Percentiles rank a stretch among this genome's conserved stretches.
Conservation (phyloP, 352 stramenopile species). For the Halophytophthora polymorphica region DNA sequence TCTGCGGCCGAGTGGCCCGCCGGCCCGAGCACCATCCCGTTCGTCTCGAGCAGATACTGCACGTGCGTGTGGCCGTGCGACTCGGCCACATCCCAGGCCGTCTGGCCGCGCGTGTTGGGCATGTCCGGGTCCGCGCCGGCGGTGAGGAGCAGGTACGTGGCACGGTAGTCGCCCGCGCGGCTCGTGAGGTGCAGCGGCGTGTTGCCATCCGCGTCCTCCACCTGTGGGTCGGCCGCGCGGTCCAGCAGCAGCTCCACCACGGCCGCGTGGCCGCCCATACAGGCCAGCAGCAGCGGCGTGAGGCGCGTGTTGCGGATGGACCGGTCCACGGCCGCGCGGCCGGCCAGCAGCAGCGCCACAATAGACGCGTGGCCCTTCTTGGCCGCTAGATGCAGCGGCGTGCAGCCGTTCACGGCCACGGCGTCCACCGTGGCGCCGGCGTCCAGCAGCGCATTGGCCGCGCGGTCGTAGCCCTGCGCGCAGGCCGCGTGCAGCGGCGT, state of each 20-base stretch:
- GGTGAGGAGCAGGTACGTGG: slow-evolving; percentile 77
- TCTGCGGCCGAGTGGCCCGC: slow-evolving; percentile 49
- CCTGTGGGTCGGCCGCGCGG: slow-evolving; percentile 66
- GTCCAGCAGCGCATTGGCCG: slow-evolving; percentile 56
- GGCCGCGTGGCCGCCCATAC: slow-evolving; percentile 44
- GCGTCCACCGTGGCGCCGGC: slow-evolving; percentile 50
- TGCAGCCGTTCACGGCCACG: slow-evolving; percentile 39
- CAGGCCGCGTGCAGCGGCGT: slow-evolving; percentile 59
- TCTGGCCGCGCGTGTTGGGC: slow-evolving; percentile 77
- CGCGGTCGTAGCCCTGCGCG: slow-evolving; percentile 54
- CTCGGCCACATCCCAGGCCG: slow-evolving; percentile 75
- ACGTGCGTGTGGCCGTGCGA: slow-evolving; percentile 65
- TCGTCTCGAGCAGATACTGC: slow-evolving; percentile 77
- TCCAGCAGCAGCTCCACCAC: slow-evolving; percentile 75
- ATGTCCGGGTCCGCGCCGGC: slow-evolving; percentile 82
- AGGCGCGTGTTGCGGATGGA: slow-evolving; percentile 36
- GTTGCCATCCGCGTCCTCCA: slow-evolving; percentile 77
- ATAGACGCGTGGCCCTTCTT: slow-evolving; percentile 51
- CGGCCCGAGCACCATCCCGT: slow-evolving; percentile 43
- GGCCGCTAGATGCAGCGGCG: slow-evolving; percentile 59
- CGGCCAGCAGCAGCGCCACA: slow-evolving; percentile 40
- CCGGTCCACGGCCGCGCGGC: slow-evolving; percentile 48
- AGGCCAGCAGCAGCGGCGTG: slow-evolving; percentile 74
- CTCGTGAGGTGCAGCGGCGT: slow-evolving; percentile 79
- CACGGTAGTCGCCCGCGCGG: slow-evolving; percentile 69